Conservation (phyloP, 2,329 filamentous ascomycete species). For the Aureobasidium melanogenum region DNA sequence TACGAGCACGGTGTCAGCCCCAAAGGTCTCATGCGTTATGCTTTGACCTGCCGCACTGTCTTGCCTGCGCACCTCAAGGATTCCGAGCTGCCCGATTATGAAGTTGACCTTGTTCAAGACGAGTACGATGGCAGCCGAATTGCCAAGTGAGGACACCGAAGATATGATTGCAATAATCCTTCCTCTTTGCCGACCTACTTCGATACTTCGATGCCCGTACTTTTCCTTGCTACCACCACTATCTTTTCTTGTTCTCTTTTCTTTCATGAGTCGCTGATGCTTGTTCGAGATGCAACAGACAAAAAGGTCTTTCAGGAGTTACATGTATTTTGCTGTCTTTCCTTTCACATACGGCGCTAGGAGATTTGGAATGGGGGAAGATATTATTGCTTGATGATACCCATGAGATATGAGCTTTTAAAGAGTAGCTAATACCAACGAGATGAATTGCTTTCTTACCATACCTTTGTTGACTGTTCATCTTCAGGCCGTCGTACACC, state of each 20-base stretch:
- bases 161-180: not conserved
- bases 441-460: not conserved
- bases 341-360: not conserved
- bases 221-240: not conserved
- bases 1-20: slow-evolving; percentile 53
- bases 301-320: not conserved
- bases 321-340: not conserved
- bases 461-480: not conserved
- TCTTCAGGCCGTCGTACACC: not conserved
- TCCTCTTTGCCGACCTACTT: not conserved
- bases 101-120: slow-evolving; percentile 26
- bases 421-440: not conserved
- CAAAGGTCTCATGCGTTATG: slow-evolving; percentile 44
- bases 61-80: slow-evolving; percentile 34
- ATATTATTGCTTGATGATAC: slow-evolving; percentile 3
- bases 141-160: not conserved
- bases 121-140: slow-evolving; percentile 27
- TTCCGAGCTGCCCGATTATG: slow-evolving; percentile 31
- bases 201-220: not conserved
- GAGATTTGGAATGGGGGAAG: not conserved
- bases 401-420: not conserved
- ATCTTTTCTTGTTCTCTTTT: not conserved
- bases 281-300: not conserved
- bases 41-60: slow-evolving; percentile 48
- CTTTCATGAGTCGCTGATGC: not conserved